Base-by-base conservation (phyloP, 2,329 filamentous ascomycete species). In the Alternaria incomplexa region DNA sequence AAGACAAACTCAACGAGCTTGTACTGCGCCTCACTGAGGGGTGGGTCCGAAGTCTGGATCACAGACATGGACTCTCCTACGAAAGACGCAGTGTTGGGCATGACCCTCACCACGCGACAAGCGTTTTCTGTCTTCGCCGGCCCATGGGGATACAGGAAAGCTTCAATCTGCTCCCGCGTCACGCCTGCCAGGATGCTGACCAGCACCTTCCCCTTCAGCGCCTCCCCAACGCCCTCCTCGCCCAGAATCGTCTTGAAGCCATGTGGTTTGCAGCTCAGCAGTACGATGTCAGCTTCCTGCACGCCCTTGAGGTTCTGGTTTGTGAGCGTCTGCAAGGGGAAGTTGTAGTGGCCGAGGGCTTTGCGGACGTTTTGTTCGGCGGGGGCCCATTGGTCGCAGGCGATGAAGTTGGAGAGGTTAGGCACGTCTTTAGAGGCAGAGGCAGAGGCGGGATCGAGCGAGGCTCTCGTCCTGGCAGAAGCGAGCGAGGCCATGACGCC, bases 181-280 rank as follows among this genome's bases (percentile, higher is more conserved):
- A 96, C 87, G 61, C 93, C 93, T 5, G 92, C 92, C 64, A 91
- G 88, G 70, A 97, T 93, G 73, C 88, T 92, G 77, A 97, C 90
- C 43, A 97, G 84, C 6, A 96, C 85, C 80, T 97, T 97, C 46
- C 91, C 92, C 63, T 87, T 83, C 13, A 97, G 85, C 1, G 92
- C 93, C 65, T 90, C 86, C 54, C 84, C 83, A 83, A 96, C 91
- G 50, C 90, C 91, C 3, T 87, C 81, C 62, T 87, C 87, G 58
- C 84, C 83, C 2, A 97, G 85, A 47, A 97, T 86, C 13, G 88
- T 87, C 61, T 86, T 84, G 63, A 92, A 88, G 83, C 90, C 90
- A 75, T 91, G 87, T 1, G 93, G 91, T 81, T 96, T 96, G 85
- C 93, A 97, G 28, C 89, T 88, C 1, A 97, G 85, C 23, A 97